These are phyloP conservation scores for Rhododendron molle DNA, from an alignment of 148 eudicot genomes.

Conservation along the genomic window DNA sequence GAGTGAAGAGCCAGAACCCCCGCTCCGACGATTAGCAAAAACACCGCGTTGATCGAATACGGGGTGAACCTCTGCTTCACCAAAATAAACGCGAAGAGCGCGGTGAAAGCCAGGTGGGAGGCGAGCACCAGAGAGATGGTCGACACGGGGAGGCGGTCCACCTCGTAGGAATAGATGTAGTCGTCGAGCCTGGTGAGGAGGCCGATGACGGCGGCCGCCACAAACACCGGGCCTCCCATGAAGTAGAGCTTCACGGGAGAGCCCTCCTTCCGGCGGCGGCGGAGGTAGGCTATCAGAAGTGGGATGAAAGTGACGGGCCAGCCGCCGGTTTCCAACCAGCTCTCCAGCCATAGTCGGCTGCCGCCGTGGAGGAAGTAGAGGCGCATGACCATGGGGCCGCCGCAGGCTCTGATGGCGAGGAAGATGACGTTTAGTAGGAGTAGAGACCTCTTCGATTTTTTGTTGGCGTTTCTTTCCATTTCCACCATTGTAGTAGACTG, in stretches of 20 bases:
- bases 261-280: constrained; percentile 25
- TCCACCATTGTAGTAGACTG: background rate
- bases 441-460: constrained; percentile 20
- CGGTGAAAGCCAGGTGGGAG: background rate
- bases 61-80: background rate
- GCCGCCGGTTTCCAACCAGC: constrained; percentile 50
- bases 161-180: constrained; percentile 52
- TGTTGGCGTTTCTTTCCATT: background rate
- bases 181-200: constrained; percentile 52
- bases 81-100: background rate
- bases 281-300: constrained; percentile 30
- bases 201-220: constrained; percentile 28
- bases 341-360: constrained; percentile 53
- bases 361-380: constrained; percentile 73
- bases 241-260: constrained; percentile 18
- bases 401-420: constrained; percentile 45
- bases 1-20: background rate
- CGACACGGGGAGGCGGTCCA: constrained; percentile 54
- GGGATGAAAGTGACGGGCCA: constrained; percentile 57
- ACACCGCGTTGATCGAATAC: background rate
- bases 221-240: constrained; percentile 22
- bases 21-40: background rate
- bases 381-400: constrained; percentile 66
- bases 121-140: constrained; percentile 42
- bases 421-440: background rate